phyloP scores from a whole-genome alignment of 148 eudicot genomes.

The Chenopodium suecicum region DNA sequence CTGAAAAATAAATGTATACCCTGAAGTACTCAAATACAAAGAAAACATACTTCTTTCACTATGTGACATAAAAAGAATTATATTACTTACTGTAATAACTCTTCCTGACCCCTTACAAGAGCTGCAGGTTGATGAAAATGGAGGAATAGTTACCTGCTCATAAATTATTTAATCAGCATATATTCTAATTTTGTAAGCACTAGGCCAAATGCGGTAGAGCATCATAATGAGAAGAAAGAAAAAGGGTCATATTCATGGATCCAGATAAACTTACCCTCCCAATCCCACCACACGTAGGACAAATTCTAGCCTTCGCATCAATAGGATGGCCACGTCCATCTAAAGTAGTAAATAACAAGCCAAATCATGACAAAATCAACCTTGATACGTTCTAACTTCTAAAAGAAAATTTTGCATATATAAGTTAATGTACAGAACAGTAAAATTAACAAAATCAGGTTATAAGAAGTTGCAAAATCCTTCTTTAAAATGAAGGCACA shows the following conservation, averaged over 20 bases:
- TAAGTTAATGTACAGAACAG: background rate
- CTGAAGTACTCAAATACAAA: background rate
- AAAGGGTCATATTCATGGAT: background rate
- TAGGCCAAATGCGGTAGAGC: background rate
- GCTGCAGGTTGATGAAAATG: slow-evolving; percentile 72
- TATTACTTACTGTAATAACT: slow-evolving; percentile 57
- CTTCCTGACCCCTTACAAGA: slow-evolving; percentile 78
- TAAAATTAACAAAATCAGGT: background rate
- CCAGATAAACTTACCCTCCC: slow-evolving; percentile 60
- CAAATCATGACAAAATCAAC: slow-evolving; percentile 20
- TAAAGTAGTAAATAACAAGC: slow-evolving; percentile 29
- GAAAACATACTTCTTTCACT: background rate
- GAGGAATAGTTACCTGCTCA: slow-evolving; percentile 75
- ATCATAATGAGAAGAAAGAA: background rate
- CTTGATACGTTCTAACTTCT: background rate
- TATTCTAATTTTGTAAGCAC: background rate
- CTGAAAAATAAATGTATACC: slow-evolving; percentile 36
- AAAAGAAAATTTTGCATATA: background rate
- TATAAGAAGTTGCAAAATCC: background rate
- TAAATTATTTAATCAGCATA: slow-evolving; percentile 9
- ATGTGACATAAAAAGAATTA: background rate
- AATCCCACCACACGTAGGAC: slow-evolving; percentile 75
- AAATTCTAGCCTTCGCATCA: slow-evolving; percentile 63
- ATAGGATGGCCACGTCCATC: slow-evolving; percentile 83
- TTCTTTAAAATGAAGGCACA: background rate